Base-by-base conservation (phyloP, 2,329 filamentous ascomycete species). In the Sclerotinia trifoliorum region DNA sequence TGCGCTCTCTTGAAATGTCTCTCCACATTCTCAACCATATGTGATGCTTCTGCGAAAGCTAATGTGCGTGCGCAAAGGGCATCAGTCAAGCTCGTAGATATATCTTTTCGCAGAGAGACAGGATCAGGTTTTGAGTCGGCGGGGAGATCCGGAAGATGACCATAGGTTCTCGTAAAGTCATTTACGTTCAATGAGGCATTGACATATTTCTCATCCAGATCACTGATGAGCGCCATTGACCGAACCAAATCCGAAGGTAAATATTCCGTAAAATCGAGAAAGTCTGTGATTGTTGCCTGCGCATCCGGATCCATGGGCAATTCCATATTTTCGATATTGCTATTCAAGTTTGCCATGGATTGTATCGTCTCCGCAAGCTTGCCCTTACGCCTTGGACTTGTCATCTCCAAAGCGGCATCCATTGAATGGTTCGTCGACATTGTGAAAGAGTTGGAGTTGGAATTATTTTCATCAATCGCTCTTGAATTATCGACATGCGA, bases 201-300 rank as follows among this genome's bases (percentile, higher is more conserved):
- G n/a, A 79, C 77, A 73, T 90, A 88, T 21, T 78, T 81, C 71
- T 84, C 77, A 77, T 90, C 88, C 65, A 90, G 86, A 71, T 89
- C 84, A 65, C 85, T 84, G 70, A 91, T 88, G 49, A 90, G 81
- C 5, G 86, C 88, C 56, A 90, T 80, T 32, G 88, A 90, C 68
- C 88, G 86, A 70, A 84, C 81, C 74, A 90, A 84, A 75, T 90
- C 88, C 63, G 87, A 86, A 15, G 88, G 87, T 1, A 90, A 83
- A 78, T 90, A 89, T 77, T 91, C 88, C 77, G 83, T 78, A 56
- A 79, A 79, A 70, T 90, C 88, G 77, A 90, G 84, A 75, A 89
- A 90, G 77, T 90, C 88, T 69, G 86, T 89, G 24, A 90, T 84
- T n/a, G 87, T 89, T 8, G 88, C 87, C 74, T 90, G 87, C 35